Conservation (phyloP, 495 filamentous ascomycete genomes). For the Aspergillus mulundensis region DNA sequence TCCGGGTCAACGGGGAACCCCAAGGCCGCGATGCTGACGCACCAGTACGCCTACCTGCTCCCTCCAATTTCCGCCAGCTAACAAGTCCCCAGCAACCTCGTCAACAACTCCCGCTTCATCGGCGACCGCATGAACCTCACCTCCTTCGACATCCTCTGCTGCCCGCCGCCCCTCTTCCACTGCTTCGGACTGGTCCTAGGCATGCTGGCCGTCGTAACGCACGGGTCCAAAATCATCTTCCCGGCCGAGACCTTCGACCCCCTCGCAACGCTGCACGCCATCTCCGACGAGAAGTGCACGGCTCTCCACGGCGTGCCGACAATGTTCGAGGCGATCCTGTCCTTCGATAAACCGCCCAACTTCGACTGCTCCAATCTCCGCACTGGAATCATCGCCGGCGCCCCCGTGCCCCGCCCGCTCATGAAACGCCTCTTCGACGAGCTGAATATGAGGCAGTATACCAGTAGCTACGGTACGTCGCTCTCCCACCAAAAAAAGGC, state of each 20-base stretch:
- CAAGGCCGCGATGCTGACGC: constrained; percentile 72
- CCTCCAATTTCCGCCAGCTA: neutral
- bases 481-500: neutral
- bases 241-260: constrained; percentile 63
- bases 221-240: constrained; percentile 64
- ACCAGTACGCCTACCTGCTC: constrained; percentile 45
- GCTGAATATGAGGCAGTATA: constrained; percentile 65
- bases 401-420: constrained; percentile 58
- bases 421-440: constrained; percentile 59
- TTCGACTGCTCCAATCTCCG: constrained; percentile 50
- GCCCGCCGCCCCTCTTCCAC: constrained; percentile 68
- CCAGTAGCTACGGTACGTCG: constrained; percentile 55
- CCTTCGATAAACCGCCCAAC: constrained; percentile 43
- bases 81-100: constrained; percentile 48
- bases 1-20: constrained; percentile 67
- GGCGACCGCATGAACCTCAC: constrained; percentile 64
- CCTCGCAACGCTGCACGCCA: constrained; percentile 51
- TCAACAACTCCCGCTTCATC: constrained; percentile 68
- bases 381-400: constrained; percentile 67
- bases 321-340: constrained; percentile 65
- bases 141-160: constrained; percentile 60
- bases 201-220: constrained; percentile 61
- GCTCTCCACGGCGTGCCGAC: constrained; percentile 68
- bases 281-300: constrained; percentile 62
- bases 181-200: constrained; percentile 72